Base-by-base conservation (phyloP, 331 rosid species). In the Dryas integrifolia region DNA sequence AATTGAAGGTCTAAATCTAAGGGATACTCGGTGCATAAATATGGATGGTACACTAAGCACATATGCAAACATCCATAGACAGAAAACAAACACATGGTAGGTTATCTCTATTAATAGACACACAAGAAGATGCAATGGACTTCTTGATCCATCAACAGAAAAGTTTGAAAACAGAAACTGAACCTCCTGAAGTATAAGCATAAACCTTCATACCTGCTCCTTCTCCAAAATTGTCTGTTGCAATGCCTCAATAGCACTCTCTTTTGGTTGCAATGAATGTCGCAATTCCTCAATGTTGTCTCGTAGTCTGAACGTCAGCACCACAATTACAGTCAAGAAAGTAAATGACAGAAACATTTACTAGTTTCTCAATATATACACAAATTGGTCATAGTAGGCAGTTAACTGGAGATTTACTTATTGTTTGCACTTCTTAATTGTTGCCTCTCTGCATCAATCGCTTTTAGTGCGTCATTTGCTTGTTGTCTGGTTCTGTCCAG, bases 381-480 rank as follows among this genome's bases (percentile, higher is more conserved):
- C 67, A 64, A 58, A 77, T 12, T 58, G 88, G 69, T 71, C 61
- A 9, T 0, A 39, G 26, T 46, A 24, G 40, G 40, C 30, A 9
- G 63, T 75, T 59, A 16, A 69, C 57, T 61, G 63, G 18, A 66
- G 78, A 70, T 66, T 85, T 95, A 95, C 99, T 87, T 95, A 77
- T 95, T 95, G 83, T 95, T 95, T 80, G 90, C 91, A 80, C 93
- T 90, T 86, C 99, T 83, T 72, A 95, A 76, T 79, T 95, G 99
- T 80, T 95, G 99, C 62, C 99, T 88, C 72, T 95, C 99, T 16
- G 76, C 86, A 83, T 95, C 97, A 87, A 95, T 92, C 76, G 96
- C 97, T 83, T 90, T 92, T 81, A 95, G 73, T 67, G 97, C 96
- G 49, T 95, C 99, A 79, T 92, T 95, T 12, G 96, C 99, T 83